Conservation (phyloP, 1,139 yeast genomes). For the Magnusiomyces clavatus region DNA sequence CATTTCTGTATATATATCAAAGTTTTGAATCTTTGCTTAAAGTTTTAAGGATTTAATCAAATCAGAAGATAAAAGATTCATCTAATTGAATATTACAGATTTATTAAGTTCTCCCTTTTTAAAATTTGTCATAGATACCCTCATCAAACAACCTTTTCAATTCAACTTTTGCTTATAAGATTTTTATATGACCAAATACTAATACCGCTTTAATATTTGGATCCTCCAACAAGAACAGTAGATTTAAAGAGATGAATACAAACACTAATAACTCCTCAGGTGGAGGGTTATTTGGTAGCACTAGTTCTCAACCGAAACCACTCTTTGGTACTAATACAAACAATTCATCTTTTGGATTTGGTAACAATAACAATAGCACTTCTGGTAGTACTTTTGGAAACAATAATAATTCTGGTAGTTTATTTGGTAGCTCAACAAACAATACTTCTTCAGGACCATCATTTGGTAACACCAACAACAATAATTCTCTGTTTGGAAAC, state of each 20-base stretch:
- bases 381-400: not conserved
- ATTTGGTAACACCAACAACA: slow-evolving; percentile 17
- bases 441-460: slow-evolving; percentile 17
- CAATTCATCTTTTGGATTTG: slow-evolving; percentile 3
- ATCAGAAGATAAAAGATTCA: too few relatives aligned
- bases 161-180: too few relatives aligned
- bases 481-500: slow-evolving; percentile 5
- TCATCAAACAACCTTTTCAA: too few relatives aligned
- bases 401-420: not conserved
- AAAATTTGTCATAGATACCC: too few relatives aligned
- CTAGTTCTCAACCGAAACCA: not conserved
- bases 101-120: too few relatives aligned
- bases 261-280: not conserved
- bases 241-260: too few relatives aligned
- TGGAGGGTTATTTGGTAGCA: slow-evolving; percentile 2
- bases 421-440: slow-evolving; percentile 1
- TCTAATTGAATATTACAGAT: too few relatives aligned
- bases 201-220: too few relatives aligned
- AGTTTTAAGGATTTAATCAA: too few relatives aligned
- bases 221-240: too few relatives aligned
- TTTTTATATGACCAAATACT: too few relatives aligned
- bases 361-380: not conserved
- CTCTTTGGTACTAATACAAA: slow-evolving; percentile 11
- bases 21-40: too few relatives aligned
- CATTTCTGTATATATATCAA: not conserved